phyloP scores from a whole-genome alignment of 2,329 filamentous ascomycete genomes.

The Talaromyces sp. region DNA sequence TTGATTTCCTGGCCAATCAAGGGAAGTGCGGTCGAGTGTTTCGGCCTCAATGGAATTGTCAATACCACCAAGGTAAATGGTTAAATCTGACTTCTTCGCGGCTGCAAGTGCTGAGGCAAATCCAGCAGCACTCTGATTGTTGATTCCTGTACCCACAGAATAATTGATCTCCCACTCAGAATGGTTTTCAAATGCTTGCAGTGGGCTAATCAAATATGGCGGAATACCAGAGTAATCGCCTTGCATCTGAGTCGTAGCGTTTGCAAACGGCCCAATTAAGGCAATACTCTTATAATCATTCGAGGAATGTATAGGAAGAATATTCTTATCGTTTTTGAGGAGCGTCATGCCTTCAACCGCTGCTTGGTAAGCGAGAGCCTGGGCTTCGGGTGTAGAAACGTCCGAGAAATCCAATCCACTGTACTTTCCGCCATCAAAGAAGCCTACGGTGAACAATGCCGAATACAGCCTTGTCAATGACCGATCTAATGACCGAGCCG shows the following conservation, averaged over 20 bases:
- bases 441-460: slow-evolving; percentile 47
- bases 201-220: slow-evolving; percentile 30
- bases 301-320: slow-evolving; percentile 39
- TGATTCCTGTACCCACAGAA: slow-evolving; percentile 28
- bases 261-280: slow-evolving; percentile 56
- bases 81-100: slow-evolving; percentile 28
- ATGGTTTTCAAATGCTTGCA: slow-evolving; percentile 45
- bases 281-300: slow-evolving; percentile 39
- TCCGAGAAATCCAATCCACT: slow-evolving; percentile 50
- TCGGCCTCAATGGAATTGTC: slow-evolving; percentile 35
- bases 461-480: slow-evolving; percentile 46
- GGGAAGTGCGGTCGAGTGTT: slow-evolving; percentile 30
- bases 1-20: slow-evolving; percentile 35
- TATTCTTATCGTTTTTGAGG: slow-evolving; percentile 49
- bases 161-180: slow-evolving; percentile 45
- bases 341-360: slow-evolving; percentile 44
- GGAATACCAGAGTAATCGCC: slow-evolving; percentile 55
- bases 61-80: slow-evolving; percentile 33
- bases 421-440: slow-evolving; percentile 51
- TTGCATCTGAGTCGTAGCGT: slow-evolving; percentile 53
- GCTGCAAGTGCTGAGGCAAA: slow-evolving; percentile 28
- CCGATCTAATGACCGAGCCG: slow-evolving; percentile 40
- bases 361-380: slow-evolving; percentile 52
- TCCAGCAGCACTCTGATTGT: slow-evolving; percentile 22
- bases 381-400: slow-evolving; percentile 52